These are phyloP conservation scores for Halocafeteria seosinensis DNA, from an alignment of 108 stramenopile genomes.

Conservation along the genomic window DNA sequence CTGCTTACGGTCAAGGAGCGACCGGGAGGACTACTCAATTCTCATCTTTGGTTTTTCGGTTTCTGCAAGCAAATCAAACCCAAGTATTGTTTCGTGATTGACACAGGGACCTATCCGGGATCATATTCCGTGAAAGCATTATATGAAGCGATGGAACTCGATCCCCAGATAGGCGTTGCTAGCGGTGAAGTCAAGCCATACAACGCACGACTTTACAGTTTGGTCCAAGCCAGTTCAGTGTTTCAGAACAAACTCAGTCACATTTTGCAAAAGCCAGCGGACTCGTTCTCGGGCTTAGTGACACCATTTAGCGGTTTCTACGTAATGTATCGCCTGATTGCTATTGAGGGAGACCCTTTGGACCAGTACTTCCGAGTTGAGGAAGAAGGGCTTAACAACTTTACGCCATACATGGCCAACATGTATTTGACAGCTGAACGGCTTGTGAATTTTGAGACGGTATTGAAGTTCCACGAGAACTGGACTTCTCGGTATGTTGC, in stretches of 20 bases:
- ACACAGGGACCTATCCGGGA: background rate
- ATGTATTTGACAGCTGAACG: constrained; percentile 2
- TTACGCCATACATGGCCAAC: background rate
- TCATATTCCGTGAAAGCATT: background rate
- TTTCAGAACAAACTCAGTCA: background rate
- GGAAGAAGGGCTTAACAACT: background rate
- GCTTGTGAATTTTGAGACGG: background rate
- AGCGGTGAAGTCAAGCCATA: background rate
- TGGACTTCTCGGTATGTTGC: background rate
- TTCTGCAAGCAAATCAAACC: background rate
- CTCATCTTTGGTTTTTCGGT: background rate
- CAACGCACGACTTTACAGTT: background rate
- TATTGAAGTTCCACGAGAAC: background rate
- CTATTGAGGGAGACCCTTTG: background rate
- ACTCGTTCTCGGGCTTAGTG: background rate
- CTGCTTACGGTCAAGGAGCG: background rate
- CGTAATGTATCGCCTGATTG: background rate
- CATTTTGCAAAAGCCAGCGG: background rate
- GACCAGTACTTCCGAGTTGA: background rate
- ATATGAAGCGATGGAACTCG: background rate
- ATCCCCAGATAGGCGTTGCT: background rate
- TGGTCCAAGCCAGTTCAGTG: background rate
- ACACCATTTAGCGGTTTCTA: background rate
- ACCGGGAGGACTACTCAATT: background rate
- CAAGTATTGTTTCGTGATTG: background rate